Base-by-base conservation (phyloP, 2,329 filamentous ascomycete genomes). In the Neobulgaria alba region DNA sequence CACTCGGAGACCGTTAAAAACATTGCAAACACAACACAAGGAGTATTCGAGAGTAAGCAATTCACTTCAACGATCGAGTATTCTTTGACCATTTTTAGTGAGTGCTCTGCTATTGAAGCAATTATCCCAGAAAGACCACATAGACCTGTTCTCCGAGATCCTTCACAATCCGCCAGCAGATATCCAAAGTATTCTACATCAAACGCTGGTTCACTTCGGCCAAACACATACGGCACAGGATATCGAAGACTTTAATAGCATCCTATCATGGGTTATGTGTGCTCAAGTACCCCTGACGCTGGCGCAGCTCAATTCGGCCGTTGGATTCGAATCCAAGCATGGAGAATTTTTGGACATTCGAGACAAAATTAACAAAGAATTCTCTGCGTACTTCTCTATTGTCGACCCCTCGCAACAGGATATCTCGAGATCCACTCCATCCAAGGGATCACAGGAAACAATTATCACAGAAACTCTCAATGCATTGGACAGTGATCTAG, bases 311-410 rank as follows among this genome's bases (percentile, higher is more conserved):
- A 39, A 39, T 26, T 29, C 29, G 4, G 37, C 37, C 2, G 33
- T 39, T 9, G 37, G 37, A 18, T n/a, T 33, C 7, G 37, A 39
- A 16, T 39, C 37, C 4, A 20, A 39, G 14, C 30, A 39, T 26
- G 37, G 37, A 5, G 37, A 39, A 16, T 39, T 39, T 18, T 30
- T 39, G n/a, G 37, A 39, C 17, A 39, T 39, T 14, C 29, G 30
- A 29, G 37, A 39, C 26, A 39, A 39, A 20, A 23, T 39, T n/a
- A 12, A 10, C 3, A 12, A 30, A 26, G 37, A 39, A 33, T 39
- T 33, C 29, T 33, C 29, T 5, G 29, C 29, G 15, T 39, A 33
- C 23, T 33, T 39, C 19, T 33, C 37, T 3, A 33, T 39, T n/a
- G 18, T 38, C 29, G n/a, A n/a, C n/a, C n/a, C n/a, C n/a, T n/a